Conservation (phyloP, 257 asterid species). For the Fraxinus quadrangulata region DNA sequence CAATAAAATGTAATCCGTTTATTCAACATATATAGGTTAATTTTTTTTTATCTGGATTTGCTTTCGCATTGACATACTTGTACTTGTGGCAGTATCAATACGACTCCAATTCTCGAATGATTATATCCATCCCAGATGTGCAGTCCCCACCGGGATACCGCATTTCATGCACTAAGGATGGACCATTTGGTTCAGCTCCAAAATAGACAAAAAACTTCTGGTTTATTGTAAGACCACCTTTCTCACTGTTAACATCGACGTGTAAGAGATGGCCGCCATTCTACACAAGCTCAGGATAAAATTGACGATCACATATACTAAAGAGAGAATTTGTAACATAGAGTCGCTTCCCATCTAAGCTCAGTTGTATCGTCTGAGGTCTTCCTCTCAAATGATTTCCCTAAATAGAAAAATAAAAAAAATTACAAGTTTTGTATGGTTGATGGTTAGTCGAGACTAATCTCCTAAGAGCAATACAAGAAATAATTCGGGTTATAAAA, state of each 20-base stretch:
- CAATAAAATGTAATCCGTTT: no score
- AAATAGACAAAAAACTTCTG: conserved; percentile 74
- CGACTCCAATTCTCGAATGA: not conserved
- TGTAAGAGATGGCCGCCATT: conserved; percentile 86
- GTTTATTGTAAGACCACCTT: conserved; percentile 78
- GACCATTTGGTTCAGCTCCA: conserved; percentile 85
- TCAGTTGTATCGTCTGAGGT: conserved; percentile 95
- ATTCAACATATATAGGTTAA: no score
- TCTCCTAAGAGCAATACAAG: not conserved
- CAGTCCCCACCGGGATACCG: conserved; percentile 99
- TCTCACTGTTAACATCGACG: conserved; percentile 68
- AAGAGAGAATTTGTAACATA: conserved; percentile 84
- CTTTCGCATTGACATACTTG: not conserved
- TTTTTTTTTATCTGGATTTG: no score
- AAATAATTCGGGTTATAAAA: not conserved
- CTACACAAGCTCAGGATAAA: conserved; percentile 76
- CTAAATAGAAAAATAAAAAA: conserved; percentile 24
- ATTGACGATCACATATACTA: conserved; percentile 88
- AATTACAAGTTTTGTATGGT: no score
- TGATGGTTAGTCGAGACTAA: not conserved
- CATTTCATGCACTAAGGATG: conserved; percentile 91
- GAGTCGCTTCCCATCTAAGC: conserved; percentile 84
- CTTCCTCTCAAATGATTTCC: conserved; percentile 84
- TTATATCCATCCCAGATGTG: conserved; percentile 93
- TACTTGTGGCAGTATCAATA: not conserved